Conservation (phyloP, 495 filamentous ascomycete genomes). For the Hypomontagnella monticulosa region DNA sequence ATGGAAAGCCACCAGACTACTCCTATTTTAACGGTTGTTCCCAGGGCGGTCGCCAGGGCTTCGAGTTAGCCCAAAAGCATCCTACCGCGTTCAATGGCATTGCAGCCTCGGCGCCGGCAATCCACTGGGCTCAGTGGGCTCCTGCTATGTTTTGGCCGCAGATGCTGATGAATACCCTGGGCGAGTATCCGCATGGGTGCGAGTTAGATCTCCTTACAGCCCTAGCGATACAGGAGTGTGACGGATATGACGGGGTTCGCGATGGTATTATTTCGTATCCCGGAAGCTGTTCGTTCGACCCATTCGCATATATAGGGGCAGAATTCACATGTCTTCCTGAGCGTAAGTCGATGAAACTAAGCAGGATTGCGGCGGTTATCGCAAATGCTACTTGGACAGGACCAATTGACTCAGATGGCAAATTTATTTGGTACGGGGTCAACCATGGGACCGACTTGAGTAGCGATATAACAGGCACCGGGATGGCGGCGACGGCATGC, state of each 20-base stretch:
- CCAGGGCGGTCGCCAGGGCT: constrained; percentile 55
- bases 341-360: constrained; percentile 18
- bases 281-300: constrained; percentile 43
- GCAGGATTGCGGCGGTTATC: constrained; percentile 36
- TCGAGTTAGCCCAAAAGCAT: constrained; percentile 56
- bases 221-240: constrained; percentile 49
- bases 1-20: constrained; percentile 47
- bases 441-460: constrained; percentile 33
- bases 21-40: constrained; percentile 60
- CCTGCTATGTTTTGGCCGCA: constrained; percentile 41
- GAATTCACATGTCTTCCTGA: constrained; percentile 30
- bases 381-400: constrained; percentile 45
- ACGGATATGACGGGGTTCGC: constrained; percentile 50
- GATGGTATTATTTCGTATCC: constrained; percentile 48
- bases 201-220: constrained; percentile 47
- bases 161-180: constrained; percentile 45
- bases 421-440: constrained; percentile 37
- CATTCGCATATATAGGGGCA: constrained; percentile 37
- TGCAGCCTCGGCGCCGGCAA: constrained; percentile 49
- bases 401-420: constrained; percentile 24
- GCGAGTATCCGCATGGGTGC: constrained; percentile 41
- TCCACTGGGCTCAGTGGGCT: constrained; percentile 45
- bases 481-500: constrained; percentile 39
- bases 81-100: constrained; percentile 55
- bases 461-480: constrained; percentile 15